phyloP scores from a whole-genome alignment of 1,284 basidiomycete species.

The Malassezia obtusa region DNA sequence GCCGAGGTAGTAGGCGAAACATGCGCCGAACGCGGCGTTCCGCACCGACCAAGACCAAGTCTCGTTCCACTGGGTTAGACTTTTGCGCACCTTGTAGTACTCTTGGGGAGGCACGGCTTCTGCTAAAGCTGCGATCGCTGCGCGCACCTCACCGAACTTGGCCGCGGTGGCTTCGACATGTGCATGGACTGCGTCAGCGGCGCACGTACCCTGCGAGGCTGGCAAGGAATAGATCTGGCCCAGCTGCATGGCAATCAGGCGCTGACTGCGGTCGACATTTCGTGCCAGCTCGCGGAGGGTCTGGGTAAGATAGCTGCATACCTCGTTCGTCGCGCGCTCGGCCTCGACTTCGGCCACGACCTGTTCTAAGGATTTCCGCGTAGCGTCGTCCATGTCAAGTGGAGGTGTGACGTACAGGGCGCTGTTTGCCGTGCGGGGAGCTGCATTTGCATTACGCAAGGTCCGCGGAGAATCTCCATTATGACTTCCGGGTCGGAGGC shows the following conservation, averaged over 20 bases:
- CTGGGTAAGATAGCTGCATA: neutral
- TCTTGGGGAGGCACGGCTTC: constrained; percentile 1
- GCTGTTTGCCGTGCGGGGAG: neutral
- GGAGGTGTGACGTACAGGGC: neutral
- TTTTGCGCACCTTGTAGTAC: constrained; percentile 11
- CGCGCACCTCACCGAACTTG: constrained; percentile 3
- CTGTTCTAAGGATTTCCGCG: constrained; percentile 1
- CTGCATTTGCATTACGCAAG: neutral
- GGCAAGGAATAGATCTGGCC: constrained; percentile 5
- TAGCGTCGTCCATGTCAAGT: constrained; percentile 2
- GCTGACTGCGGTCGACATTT: constrained; percentile 6
- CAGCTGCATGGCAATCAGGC: constrained; percentile 8
- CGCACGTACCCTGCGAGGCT: neutral
- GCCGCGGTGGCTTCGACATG: neutral
- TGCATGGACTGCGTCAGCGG: neutral
- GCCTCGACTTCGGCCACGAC: constrained; percentile 10
- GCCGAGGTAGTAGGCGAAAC: constrained; percentile 18
- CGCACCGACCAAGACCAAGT: constrained; percentile 12
- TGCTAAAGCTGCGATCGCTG: neutral
- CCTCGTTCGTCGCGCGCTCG: constrained; percentile 7
- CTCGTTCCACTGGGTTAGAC: constrained; percentile 15
- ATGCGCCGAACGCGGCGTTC: constrained; percentile 15
- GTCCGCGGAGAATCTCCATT: too few species aligned
- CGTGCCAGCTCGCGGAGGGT: constrained; percentile 8
- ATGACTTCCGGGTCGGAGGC: too few species aligned